phyloP scores from a whole-genome alignment of 495 filamentous ascomycete species.

The Hyaloscypha bicolor region DNA sequence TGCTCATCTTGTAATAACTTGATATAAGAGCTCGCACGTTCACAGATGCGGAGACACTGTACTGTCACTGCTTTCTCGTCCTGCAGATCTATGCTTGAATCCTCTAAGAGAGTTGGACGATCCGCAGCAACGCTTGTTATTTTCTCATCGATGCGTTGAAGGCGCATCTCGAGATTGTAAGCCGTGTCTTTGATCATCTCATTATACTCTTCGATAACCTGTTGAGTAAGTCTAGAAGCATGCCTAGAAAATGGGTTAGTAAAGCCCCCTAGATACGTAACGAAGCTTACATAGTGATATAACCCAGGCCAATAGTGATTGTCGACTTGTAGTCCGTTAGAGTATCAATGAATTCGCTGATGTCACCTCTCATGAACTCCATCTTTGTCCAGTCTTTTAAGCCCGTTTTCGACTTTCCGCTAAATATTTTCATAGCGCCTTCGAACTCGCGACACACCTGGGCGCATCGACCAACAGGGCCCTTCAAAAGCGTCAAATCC shows the following conservation, averaged over 20 bases:
- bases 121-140: slow-evolving; percentile 19
- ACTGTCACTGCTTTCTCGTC: slow-evolving; percentile 30
- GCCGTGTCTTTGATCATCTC: slow-evolving; percentile 30
- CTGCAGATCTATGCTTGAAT: slow-evolving; percentile 28
- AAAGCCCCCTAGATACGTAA: slow-evolving; percentile 23
- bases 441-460: slow-evolving; percentile 29
- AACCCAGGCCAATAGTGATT: slow-evolving; percentile 34
- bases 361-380: slow-evolving; percentile 37
- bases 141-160: slow-evolving; percentile 30
- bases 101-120: slow-evolving; percentile 14
- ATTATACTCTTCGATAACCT: slow-evolving; percentile 28
- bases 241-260: slow-evolving; percentile 25
- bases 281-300: slow-evolving; percentile 33
- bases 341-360: slow-evolving; percentile 36
- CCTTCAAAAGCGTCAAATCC: slow-evolving; percentile 26
- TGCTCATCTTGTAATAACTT: slow-evolving; percentile 26
- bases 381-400: slow-evolving; percentile 33
- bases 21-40: slow-evolving; percentile 27
- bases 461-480: slow-evolving; percentile 29
- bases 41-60: slow-evolving; percentile 32
- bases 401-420: slow-evolving; percentile 36
- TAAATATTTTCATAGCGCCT: slow-evolving; percentile 33
- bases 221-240: slow-evolving; percentile 27
- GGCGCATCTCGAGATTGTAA: slow-evolving; percentile 26
- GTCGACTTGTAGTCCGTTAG: slow-evolving; percentile 36